Evolutionary conservation across 331 rosid genomes (phyloP).

Genomic region (Saraca asoca): DNA sequence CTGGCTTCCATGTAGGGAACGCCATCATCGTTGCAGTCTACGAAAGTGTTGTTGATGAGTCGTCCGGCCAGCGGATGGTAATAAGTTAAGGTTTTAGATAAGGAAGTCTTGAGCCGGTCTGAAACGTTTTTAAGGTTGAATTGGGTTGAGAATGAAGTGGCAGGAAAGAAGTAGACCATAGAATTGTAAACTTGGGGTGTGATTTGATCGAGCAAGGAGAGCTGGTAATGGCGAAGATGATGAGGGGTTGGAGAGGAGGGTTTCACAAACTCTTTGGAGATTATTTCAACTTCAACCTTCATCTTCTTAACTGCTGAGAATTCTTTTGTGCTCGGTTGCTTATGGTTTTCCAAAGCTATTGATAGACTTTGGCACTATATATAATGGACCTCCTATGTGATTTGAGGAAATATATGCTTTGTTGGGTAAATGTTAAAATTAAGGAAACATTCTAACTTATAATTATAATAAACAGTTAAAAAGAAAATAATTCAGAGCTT

Average conservation of each 20-base stretch:
- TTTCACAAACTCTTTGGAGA: conserved; percentile 44
- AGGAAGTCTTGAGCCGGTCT: conserved; percentile 47
- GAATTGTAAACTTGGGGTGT: conserved; percentile 44
- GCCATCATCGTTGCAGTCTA: conserved; percentile 60
- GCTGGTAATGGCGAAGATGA: conserved; percentile 41
- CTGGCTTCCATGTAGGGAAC: conserved; percentile 45
- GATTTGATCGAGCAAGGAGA: conserved; percentile 55
- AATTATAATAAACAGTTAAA: too few relatives aligned
- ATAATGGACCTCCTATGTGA: too few relatives aligned
- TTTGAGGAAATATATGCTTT: too few relatives aligned
- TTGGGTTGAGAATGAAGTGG: background rate
- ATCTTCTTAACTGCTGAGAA: background rate
- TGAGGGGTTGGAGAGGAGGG: conserved; percentile 52
- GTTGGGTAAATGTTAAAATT: too few relatives aligned
- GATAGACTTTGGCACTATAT: too few relatives aligned
- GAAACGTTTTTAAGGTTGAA: conserved; percentile 38
- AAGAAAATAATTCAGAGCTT: too few relatives aligned
- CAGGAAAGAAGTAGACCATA: conserved; percentile 35
- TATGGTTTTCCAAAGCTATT: too few relatives aligned
- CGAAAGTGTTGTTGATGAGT: conserved; percentile 13
- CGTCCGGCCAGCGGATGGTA: conserved; percentile 64
- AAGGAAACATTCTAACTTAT: too few relatives aligned
- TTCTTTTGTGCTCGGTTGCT: too few relatives aligned
- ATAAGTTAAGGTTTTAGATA: conserved; percentile 43
- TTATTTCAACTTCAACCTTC: conserved; percentile 30